Evolutionary conservation across 495 filamentous ascomycete genomes (phyloP).

Genomic region (Bombardia bombarda): DNA sequence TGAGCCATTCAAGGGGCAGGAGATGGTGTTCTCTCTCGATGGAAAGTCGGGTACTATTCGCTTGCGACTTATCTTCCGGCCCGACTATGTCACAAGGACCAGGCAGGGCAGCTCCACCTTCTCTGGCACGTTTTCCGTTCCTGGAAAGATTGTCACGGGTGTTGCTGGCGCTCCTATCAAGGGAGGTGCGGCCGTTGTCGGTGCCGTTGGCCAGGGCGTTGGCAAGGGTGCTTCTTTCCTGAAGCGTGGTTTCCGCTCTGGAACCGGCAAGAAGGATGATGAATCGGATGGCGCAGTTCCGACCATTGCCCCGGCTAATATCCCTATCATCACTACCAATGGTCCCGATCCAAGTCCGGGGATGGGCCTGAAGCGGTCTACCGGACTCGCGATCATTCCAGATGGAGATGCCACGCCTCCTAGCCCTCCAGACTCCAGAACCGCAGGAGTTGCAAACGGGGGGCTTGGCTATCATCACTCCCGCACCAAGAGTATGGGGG

Average conservation of each 20-base stretch:
- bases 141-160: conserved; percentile 81
- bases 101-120: conserved; percentile 91
- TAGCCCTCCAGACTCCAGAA: conserved; percentile 29
- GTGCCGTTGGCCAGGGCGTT: conserved; percentile 66
- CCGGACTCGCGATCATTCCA: conserved; percentile 13
- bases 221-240: conserved; percentile 84
- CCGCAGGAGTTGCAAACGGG: conserved; percentile 21
- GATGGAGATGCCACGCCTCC: conserved; percentile 20
- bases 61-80: conserved; percentile 85
- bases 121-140: conserved; percentile 79
- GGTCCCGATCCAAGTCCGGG: conserved; percentile 28
- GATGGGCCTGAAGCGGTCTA: conserved; percentile 27
- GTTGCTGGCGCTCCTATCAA: conserved; percentile 82
- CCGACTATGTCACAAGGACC: conserved; percentile 80
- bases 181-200: conserved; percentile 67
- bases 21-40: conserved; percentile 67
- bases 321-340: conserved; percentile 38
- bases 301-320: conserved; percentile 23
- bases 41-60: conserved; percentile 83
- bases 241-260: conserved; percentile 60
- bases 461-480: conserved; percentile 43
- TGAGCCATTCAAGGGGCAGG: conserved; percentile 74
- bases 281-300: conserved; percentile 29
- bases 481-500: conserved; percentile 62
- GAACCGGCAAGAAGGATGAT: conserved; percentile 45